phyloP scores from a whole-genome alignment of 352 stramenopile species.

The Phytophthora capsici region DNA sequence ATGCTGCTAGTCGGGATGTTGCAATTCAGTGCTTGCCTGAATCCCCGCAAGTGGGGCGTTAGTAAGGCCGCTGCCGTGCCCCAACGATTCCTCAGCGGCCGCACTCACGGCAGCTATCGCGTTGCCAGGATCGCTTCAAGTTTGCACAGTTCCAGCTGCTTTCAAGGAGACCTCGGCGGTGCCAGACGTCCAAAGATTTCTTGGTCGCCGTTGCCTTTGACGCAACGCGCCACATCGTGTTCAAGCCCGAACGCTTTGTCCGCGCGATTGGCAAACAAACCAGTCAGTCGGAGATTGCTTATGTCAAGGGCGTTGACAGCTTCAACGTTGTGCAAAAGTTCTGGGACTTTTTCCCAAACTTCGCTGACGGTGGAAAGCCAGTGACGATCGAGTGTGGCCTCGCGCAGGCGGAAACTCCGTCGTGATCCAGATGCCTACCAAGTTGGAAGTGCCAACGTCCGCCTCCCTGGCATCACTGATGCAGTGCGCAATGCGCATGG shows the following conservation, averaged over 20 bases:
- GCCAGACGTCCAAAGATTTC: conserved; percentile 25
- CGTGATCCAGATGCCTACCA: background rate
- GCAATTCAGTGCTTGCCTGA: conserved; percentile 1
- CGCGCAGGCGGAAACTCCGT: background rate
- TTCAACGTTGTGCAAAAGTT: conserved; percentile 20
- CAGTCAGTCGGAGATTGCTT: conserved; percentile 31
- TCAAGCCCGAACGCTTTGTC: conserved; percentile 5
- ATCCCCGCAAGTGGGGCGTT: conserved; percentile 13
- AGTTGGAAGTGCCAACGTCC: background rate
- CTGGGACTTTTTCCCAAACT: background rate
- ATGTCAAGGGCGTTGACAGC: conserved; percentile 10
- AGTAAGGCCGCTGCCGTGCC: conserved; percentile 24
- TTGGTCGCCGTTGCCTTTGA: conserved; percentile 16
- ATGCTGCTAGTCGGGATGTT: conserved; percentile 4
- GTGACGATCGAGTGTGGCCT: background rate
- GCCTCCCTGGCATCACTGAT: background rate
- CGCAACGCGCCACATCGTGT: conserved; percentile 21
- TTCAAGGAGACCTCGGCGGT: conserved; percentile 27
- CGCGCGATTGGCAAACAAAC: conserved; percentile 18
- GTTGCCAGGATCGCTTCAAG: conserved; percentile 24
- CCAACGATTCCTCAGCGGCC: conserved; percentile 11
- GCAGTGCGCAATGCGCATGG: conserved; percentile 3
- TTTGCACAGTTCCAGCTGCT: conserved; percentile 46
- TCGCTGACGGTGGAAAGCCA: conserved; percentile 3
- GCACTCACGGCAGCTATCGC: conserved; percentile 20